Conservation (phyloP, 2,329 filamentous ascomycete genomes). For the Ophiocordyceps camponoti-rufipedis region DNA sequence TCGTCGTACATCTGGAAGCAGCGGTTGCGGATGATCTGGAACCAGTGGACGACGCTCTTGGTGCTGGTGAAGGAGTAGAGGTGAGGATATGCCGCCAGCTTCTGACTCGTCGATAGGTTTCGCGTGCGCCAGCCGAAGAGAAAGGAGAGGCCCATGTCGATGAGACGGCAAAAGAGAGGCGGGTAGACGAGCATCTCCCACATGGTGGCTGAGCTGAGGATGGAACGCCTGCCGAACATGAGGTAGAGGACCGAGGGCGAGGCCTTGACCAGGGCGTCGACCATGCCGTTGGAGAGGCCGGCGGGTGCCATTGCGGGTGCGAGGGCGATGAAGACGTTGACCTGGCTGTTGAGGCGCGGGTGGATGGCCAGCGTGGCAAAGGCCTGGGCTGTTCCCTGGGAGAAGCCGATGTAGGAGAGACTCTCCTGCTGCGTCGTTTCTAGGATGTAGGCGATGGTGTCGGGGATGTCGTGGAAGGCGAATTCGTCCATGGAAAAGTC, state of each 20-base stretch:
- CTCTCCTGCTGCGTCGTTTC: slow-evolving; percentile 66
- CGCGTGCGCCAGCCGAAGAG: slow-evolving; percentile 77
- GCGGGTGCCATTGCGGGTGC: slow-evolving; percentile 94
- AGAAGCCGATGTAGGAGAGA: slow-evolving; percentile 91
- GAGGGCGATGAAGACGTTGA: slow-evolving; percentile 90
- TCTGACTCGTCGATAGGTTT: slow-evolving; percentile 76
- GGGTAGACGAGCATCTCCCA: slow-evolving; percentile 95
- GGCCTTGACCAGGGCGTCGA: slow-evolving; percentile 83
- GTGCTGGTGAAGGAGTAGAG: slow-evolving; percentile 93
- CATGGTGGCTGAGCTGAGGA: slow-evolving; percentile 84
- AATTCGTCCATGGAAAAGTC: slow-evolving; percentile 98
- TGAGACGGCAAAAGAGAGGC: slow-evolving; percentile 74
- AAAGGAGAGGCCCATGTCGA: slow-evolving; percentile 65
- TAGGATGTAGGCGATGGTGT: slow-evolving; percentile 84
- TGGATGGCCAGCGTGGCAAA: slow-evolving; percentile 89
- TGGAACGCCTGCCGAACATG: slow-evolving; percentile 78
- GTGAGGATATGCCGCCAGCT: slow-evolving; percentile 88
- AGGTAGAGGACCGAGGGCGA: slow-evolving; percentile 86
- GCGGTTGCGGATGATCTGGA: slow-evolving; percentile 93
- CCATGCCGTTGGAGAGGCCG: slow-evolving; percentile 73
- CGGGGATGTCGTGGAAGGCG: slow-evolving; percentile 90
- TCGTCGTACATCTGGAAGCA: slow-evolving; percentile 99
- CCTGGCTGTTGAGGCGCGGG: slow-evolving; percentile 75
- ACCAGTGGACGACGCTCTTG: slow-evolving; percentile 97
- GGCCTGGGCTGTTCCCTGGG: slow-evolving; percentile 89